Base-by-base conservation (phyloP, 2,329 filamentous ascomycete species). In the Cyclaneusma minus region DNA sequence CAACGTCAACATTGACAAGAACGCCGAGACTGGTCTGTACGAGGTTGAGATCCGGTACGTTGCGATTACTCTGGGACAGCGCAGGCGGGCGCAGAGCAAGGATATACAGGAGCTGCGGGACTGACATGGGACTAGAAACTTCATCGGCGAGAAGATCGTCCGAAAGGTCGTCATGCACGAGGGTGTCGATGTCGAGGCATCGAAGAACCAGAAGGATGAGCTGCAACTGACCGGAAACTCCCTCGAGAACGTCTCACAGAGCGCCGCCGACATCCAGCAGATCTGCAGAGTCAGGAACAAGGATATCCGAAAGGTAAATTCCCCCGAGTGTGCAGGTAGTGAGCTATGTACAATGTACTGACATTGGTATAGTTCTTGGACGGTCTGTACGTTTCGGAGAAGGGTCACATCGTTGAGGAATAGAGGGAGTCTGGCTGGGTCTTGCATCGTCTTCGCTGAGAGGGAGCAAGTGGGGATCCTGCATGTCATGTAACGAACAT, bases 271-370 rank as follows among this genome's bases (percentile, higher is more conserved):
- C 60, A 94, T 98, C 60, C 89, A 98, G 72, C 89, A 98, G 66
- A 85, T 89, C 64, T 98, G 89, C 84, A 75, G 75, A 65, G 89
- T 98, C 62, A 77, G 84, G 62, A 98, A 98, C 82, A 98, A 98
- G 84, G 89, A 98, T 93, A 98, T 98, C 70, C 84, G 91, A 68
- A 94, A 94, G 80, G 79, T 84, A 54, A 44, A 62, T 45, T 22
- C 32, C 30, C 16, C 21, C 9, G 12, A 11, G 25, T 40, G 10
- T 22, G 7, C 15, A 12, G 22, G 27, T 30, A 20, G 42, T 49
- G 37, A 50, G 39, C 9, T 16, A 10, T 42, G 44, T 21, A 8
- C 12, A 3, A 9, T 22, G n/a, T 29, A n/a, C 22, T 32, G 12
- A 35, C 27, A 26, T 25, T 12, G 14, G 18, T 13, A 37, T 50